A percentile compares a stretch with the other conserved stretches of the same genome.
These are phyloP conservation scores for Delonix regia DNA, from an alignment of 306 rosid species.

Conservation along the genomic window DNA sequence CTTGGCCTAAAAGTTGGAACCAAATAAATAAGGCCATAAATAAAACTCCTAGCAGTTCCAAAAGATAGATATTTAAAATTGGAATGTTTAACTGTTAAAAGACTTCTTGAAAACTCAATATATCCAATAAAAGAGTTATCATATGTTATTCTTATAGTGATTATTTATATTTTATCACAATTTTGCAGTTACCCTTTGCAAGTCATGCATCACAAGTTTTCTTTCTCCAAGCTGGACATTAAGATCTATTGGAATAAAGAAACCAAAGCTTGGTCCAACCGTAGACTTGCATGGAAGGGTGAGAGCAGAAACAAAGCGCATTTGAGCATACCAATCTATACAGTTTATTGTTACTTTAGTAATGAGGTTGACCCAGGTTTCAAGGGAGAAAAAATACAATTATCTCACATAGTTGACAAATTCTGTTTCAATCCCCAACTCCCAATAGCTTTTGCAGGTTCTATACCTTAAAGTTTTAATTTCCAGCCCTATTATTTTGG, in stretches of 20 bases:
- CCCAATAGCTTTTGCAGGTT: neutral
- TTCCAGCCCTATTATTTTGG: too few relatives aligned
- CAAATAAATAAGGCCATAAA: neutral
- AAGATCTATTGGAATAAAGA: neutral
- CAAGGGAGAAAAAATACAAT: neutral
- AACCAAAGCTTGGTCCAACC: neutral
- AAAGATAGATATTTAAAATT: neutral
- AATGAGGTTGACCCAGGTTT: too few relatives aligned
- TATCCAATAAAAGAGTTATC: neutral
- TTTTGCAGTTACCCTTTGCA: neutral
- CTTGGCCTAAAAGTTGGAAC: neutral
- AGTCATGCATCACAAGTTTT: too few relatives aligned
- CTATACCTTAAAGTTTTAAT: neutral
- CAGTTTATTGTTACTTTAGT: neutral
- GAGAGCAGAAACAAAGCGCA: too few relatives aligned
- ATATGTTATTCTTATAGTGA: neutral
- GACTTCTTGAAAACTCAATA: too few relatives aligned
- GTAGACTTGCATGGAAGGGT: neutral
- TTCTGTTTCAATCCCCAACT: neutral
- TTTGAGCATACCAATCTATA: constrained; percentile 10
- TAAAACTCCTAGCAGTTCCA: neutral
- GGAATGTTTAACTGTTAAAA: too few relatives aligned
- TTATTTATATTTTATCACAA: neutral
- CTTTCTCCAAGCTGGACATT: neutral
- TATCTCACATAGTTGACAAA: constrained; percentile 5